Base-by-base conservation (phyloP, 1,139 yeast genomes). In the Taiozyma sp. region DNA sequence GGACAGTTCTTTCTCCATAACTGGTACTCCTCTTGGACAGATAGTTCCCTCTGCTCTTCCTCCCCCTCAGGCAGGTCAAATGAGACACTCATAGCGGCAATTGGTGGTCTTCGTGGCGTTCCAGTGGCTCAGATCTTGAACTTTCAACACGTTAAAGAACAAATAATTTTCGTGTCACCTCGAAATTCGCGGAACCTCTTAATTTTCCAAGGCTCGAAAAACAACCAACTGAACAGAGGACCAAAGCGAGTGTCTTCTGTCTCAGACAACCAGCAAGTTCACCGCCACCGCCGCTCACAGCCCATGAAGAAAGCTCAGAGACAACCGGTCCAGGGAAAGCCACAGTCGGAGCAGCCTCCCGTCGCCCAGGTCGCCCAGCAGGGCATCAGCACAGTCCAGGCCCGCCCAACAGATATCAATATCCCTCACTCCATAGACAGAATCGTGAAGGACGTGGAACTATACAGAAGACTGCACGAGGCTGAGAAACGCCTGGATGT, bases 401-500 rank as follows among this genome's bases (percentile, higher is more conserved):
- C 60, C 19, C 63, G 65, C 36, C 65, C 65, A 9, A 61, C 65
- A 3, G 64, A 62, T 44, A 48, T 59, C 10, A 48, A 60, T 42
- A 60, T 62, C 46, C 61, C 65, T 2, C 55, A 51, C 24, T 45
- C 57, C 3, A 49, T 62, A 6, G 65, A 61, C 42, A 29, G 40
- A n/a, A 52, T 83, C 50, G 77, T 91, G 24, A 96, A 97, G 8
- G 92, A 88, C 61, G 83, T 91, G 42, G 81, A 78, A 19, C 74
- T 83, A 50, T 89, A 88, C 68, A 80, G 86, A 61, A 76, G 81
- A 50, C 73, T 93, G 46, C 78, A 81, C 55, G 91, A 87, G 13
- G 88, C 92, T 13, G 99, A 93, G 68, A 79, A 83, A 54, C 78
- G 82, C 54, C 71, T 93, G 44, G 99, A 93, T 67, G 81, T 93